A percentile compares a stretch with the other conserved stretches of the same genome.
Conservation (phyloP, 2,329 filamentous ascomycete species). For the Colletotrichum lini region DNA sequence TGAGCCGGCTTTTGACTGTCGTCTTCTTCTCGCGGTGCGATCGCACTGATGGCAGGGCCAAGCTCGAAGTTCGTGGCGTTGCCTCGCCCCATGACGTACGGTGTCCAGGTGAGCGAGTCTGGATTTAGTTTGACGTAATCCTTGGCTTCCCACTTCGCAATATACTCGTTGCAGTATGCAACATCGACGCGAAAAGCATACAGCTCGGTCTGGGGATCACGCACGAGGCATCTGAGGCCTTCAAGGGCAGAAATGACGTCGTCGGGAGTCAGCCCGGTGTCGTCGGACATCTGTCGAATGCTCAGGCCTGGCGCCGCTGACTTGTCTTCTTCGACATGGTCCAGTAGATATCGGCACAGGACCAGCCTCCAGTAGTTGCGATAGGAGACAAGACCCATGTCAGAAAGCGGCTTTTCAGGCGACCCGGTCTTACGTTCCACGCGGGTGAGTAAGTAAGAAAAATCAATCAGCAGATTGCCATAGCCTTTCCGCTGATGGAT, state of each 20-base stretch:
- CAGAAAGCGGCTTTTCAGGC: slow-evolving; percentile 95
- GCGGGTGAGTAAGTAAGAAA: slow-evolving; percentile 95
- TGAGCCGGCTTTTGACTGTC: slow-evolving; percentile 60
- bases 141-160: slow-evolving; percentile 90
- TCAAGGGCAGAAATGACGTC: slow-evolving; percentile 96
- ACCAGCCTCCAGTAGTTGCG: slow-evolving; percentile 96
- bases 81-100: slow-evolving; percentile 94
- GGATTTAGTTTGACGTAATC: slow-evolving; percentile 88
- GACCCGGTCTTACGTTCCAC: slow-evolving; percentile 95
- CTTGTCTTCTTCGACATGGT: slow-evolving; percentile 61
- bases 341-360: slow-evolving; percentile 85
- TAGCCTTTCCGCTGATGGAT: slow-evolving; percentile 98
- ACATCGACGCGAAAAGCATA: slow-evolving; percentile 93
- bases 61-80: slow-evolving; percentile 88
- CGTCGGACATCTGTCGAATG: slow-evolving; percentile 81
- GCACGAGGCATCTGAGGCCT: slow-evolving; percentile 87
- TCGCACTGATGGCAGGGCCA: slow-evolving; percentile 84
- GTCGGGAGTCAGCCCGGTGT: slow-evolving; percentile 95
- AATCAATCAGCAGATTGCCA: slow-evolving; percentile 96
- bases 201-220: slow-evolving; percentile 87
- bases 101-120: slow-evolving; percentile 90
- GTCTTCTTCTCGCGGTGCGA: slow-evolving; percentile 88
- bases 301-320: slow-evolving; percentile 63
- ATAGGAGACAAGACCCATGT: slow-evolving; percentile 98
- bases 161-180: slow-evolving; percentile 87